Evolutionary conservation across 148 eudicot genomes (phyloP), one percentile per base, ranked within the genome.

Genomic region (Rhododendron vialii): DNA sequence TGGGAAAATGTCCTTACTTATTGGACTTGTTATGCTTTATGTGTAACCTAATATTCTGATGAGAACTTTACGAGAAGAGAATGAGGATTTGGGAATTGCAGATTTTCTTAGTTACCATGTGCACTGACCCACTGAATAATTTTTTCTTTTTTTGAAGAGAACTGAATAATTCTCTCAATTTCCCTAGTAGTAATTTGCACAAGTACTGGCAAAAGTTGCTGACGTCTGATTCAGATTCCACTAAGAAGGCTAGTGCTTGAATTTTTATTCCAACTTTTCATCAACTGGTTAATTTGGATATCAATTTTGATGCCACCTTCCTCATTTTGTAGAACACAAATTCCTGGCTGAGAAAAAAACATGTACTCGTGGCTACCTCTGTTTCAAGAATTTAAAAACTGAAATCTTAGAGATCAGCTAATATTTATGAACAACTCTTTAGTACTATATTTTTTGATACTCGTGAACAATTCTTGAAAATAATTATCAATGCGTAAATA

Each of bases 221-320:
- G 69, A 87, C 86, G 85, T 83, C 83, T 83, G 83, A 77, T 83
- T 30, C 86, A 50, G 63, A 83, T 87, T 83, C 86, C 88, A 87
- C 86, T 83, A 45, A 24, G 4, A 22, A 61, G 18, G 48, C 36
- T 74, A 83, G 63, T 86, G 85, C 48, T 17, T 82, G 53, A 57
- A 59, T 76, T 76, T 76, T 55, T 20, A 5, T 24, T 38, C 26
- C 45, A 15, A 12, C 9, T 35, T 78, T 43, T 78, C 45, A 20
- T 77, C 43, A 77, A 15, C 24, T 77, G 45, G 45, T 78, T 22
- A 15, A 13, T 28, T 17, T 41, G 11, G 45, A 14, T 36, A 74
- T 15, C 18, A 7, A 74, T 55, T 35, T 35, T 15, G 78, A 35
- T 36, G 45, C 24, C 78, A 74, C 61, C 22, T 17, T 55, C 61